phyloP scores from a whole-genome alignment of 2,329 filamentous ascomycete genomes.

The Neopestalotiopsis clavispora region DNA sequence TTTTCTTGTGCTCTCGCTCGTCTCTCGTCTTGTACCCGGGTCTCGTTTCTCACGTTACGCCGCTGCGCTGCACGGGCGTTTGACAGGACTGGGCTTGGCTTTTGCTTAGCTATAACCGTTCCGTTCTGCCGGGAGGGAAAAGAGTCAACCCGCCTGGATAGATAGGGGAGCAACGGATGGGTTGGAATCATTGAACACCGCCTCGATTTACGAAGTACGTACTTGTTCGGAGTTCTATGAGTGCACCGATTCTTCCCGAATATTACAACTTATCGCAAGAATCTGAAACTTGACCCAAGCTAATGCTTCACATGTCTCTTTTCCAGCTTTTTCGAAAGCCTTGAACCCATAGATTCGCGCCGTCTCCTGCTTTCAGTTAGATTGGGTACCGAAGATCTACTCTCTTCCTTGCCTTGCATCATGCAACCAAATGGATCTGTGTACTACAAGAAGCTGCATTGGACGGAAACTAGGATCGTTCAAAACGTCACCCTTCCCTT shows the following conservation, averaged over 20 bases:
- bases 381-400: not conserved
- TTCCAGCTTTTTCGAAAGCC: not conserved
- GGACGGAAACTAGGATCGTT: not conserved
- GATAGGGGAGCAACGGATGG: too few relatives aligned
- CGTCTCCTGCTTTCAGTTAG: not conserved
- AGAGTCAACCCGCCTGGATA: too few relatives aligned
- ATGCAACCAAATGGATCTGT: not conserved
- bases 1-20: not conserved
- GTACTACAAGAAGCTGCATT: not conserved
- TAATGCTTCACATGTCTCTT: not conserved
- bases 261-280: not conserved
- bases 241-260: not conserved
- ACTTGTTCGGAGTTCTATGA: not conserved
- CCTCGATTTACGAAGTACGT: not conserved
- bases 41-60: too few relatives aligned
- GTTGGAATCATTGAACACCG: not conserved
- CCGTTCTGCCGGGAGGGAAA: conserved; percentile 1
- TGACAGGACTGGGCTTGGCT: not conserved
- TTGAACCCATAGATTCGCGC: not conserved
- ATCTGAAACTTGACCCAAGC: not conserved
- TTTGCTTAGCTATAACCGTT: conserved; percentile 6
- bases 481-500: not conserved
- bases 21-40: too few relatives aligned
- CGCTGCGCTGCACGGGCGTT: too few relatives aligned
- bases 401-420: not conserved